These are phyloP conservation scores for Ophiostoma ulmi DNA, from an alignment of 2,329 filamentous ascomycete species.

Conservation along the genomic window DNA sequence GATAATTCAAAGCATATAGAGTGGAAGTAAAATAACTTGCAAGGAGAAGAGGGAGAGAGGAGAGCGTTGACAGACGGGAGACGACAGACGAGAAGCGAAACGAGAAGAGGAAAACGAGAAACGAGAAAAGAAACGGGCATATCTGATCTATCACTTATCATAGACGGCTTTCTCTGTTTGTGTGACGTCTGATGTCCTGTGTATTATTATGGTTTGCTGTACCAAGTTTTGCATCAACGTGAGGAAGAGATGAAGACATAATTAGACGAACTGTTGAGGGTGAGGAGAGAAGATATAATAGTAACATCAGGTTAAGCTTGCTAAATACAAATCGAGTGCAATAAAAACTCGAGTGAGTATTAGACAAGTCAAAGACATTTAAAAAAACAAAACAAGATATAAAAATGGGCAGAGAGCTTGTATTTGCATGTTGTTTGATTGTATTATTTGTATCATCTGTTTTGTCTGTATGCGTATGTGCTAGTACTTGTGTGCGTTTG, in stretches of 20 bases:
- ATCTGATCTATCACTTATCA: conserved; percentile 11
- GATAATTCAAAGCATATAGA: neutral
- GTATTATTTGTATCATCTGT: neutral
- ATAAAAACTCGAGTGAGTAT: too few species aligned
- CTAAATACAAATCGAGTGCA: neutral
- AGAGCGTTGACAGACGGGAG: neutral
- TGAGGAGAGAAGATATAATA: neutral
- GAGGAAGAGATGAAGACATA: neutral
- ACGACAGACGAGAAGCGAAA: neutral
- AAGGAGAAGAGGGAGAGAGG: neutral
- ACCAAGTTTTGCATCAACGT: neutral
- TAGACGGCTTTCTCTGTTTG: conserved; percentile 7
- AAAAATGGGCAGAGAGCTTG: too few species aligned
- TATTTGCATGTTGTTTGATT: neutral
- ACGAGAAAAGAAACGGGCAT: conserved; percentile 7
- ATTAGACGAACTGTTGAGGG: neutral
- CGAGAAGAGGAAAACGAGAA: neutral
- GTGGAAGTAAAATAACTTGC: neutral
- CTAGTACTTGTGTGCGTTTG: conserved; percentile 3
- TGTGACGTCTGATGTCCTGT: conserved; percentile 9
- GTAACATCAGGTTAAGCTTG: neutral
- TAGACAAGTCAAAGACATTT: too few species aligned
- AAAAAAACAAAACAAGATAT: too few species aligned
- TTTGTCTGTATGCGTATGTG: neutral
- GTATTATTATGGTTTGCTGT: neutral